phyloP scores from a whole-genome alignment of 805 yeast genomes.

The Candida boidinii region DNA sequence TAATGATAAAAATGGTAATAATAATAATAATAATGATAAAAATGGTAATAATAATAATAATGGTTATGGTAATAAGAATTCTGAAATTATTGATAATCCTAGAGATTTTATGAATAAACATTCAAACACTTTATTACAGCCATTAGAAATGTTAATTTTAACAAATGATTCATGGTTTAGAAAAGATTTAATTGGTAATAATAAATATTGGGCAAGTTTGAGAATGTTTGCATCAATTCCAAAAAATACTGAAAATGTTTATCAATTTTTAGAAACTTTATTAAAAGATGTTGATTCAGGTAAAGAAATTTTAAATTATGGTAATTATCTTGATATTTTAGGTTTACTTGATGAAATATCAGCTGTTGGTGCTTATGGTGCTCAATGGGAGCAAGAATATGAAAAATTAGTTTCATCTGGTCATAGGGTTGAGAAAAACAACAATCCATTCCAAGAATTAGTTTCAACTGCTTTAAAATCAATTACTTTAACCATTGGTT shows the following conservation, averaged over 20 bases:
- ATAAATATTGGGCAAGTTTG: conserved; percentile 40
- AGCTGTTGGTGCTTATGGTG: conserved; percentile 72
- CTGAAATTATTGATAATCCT: conserved; percentile 12
- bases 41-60: too few species aligned
- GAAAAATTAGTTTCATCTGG: conserved; percentile 36
- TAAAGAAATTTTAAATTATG: conserved; percentile 21
- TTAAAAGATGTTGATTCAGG: too few species aligned
- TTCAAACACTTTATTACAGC: conserved; percentile 36
- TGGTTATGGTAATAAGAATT: too few species aligned
- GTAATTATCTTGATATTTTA: conserved; percentile 55
- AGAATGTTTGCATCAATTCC: conserved; percentile 37
- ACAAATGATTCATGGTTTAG: conserved; percentile 35
- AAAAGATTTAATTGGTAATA: conserved; percentile 25
- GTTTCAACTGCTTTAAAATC: conserved; percentile 55
- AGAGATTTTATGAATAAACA: conserved; percentile 35
- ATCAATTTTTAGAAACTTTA: conserved; percentile 36
- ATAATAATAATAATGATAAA: too few species aligned
- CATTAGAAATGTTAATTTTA: conserved; percentile 41
- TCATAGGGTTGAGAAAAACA: conserved; percentile 29
- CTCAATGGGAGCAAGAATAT: conserved; percentile 63
- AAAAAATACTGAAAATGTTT: conserved; percentile 32
- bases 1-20: too few species aligned
- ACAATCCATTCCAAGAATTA: conserved; percentile 43
- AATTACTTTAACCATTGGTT: conserved; percentile 47
- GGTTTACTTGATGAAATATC: conserved; percentile 75